Base-by-base conservation (phyloP, 805 yeast species). In the Teunomyces lycoperdinae region DNA sequence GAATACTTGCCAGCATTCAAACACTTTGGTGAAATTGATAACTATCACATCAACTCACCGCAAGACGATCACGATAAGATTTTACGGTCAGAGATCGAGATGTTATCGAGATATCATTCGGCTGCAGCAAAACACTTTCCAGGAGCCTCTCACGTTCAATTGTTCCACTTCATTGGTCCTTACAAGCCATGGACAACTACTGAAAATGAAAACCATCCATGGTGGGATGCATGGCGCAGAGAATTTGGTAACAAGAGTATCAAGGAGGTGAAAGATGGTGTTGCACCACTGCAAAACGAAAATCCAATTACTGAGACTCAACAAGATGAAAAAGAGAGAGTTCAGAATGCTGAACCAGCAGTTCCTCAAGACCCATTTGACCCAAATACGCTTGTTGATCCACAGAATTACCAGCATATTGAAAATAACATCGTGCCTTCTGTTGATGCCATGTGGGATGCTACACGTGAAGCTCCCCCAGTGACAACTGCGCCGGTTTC, bases 1-100 rank as follows among this genome's bases (percentile, higher is more conserved):
- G 85, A 88, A 66, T 86, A 84, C 65, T 68, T 74, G 16, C 94
- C 95, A 0, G 94, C 95, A 0, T 81, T 71, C 58, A 66, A 64
- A 34, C 76, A 78, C 58, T 88, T 84, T 60, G 14, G 51, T 49
- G 33, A 29, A 13, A 20, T 27, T 13, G 26, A 17, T 14, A 38
- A 30, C 16, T 30, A 30, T 14, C 17, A 9, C 7, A 30, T 2
- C 2, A 44, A 27, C 20, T n/a, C 28, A 4, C n/a, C 36, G 9
- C 29, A 14, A 16, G 49, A 26, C n/a, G 41, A 39, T 5, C 20
- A 48, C 42, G 51, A 32, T 20, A 13, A 9, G 9, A 16, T 27
- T 35, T 20, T 13, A 30, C 24, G 46, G 28, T 33, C 29, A 26
- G 28, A 30, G 26, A 7, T 36, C 45, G 20, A 42, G 6, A 40